A percentile compares a stretch with the other conserved stretches of the same genome.
Evolutionary conservation across 2,329 filamentous ascomycete species (phyloP).

Genomic region (Monosporascus sp.): DNA sequence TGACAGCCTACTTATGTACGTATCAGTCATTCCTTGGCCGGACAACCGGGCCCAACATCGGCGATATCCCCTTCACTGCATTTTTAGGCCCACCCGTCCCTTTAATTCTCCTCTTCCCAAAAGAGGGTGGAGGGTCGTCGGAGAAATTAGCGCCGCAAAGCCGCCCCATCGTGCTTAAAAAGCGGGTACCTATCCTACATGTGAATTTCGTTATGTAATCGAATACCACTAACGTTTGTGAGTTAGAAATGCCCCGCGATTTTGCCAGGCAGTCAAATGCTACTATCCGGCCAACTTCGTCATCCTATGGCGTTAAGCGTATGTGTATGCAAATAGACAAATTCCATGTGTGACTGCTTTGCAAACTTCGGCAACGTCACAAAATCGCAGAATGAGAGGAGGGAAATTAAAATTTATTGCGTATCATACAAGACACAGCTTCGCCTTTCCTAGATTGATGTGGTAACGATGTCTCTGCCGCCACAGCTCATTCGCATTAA

Average conservation of each 20-base stretch:
- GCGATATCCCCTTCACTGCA: no score
- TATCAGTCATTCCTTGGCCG: conserved; percentile 12
- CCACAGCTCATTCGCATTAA: conserved; percentile 57
- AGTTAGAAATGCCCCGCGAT: conserved; percentile 3
- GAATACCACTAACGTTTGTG: no score
- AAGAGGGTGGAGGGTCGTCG: no score
- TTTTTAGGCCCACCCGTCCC: no score
- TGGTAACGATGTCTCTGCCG: conserved; percentile 46
- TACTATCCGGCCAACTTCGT: neutral
- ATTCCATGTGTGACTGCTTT: neutral
- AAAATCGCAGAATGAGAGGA: no score
- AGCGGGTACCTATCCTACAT: neutral
- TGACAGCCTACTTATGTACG: conserved; percentile 18
- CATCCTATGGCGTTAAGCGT: neutral
- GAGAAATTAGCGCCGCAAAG: no score
- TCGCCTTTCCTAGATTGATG: neutral
- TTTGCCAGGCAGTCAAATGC: conserved; percentile 10
- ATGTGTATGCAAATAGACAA: neutral
- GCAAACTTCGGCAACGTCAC: neutral
- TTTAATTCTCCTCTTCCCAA: no score
- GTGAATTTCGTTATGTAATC: neutral
- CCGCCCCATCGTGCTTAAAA: no score
- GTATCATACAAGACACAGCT: neutral
- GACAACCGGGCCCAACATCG: no score
- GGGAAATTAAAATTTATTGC: neutral